phyloP scores from a whole-genome alignment of 495 filamentous ascomycete species.

The Hyaloscypha hepaticicola region DNA sequence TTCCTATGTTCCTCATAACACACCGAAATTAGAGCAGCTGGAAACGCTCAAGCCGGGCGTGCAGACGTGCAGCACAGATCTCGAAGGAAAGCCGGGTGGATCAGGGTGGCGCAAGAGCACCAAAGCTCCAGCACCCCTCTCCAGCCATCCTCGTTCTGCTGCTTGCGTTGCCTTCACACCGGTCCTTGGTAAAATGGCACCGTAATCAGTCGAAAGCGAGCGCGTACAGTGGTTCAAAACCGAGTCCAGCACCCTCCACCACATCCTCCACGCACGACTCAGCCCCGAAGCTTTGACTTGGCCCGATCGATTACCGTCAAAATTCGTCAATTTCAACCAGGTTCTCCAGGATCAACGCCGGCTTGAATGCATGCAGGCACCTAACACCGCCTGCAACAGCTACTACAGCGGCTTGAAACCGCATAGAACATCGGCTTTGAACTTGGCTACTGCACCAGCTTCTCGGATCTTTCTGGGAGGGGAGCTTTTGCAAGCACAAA shows the following conservation, averaged over 20 bases:
- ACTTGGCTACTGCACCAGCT: too few relatives aligned
- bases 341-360: neutral
- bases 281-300: neutral
- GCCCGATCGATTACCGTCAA: conserved; percentile 16
- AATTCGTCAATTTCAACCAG: neutral
- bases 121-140: neutral
- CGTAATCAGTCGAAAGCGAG: neutral
- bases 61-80: neutral
- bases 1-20: too few relatives aligned
- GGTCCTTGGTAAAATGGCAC: neutral
- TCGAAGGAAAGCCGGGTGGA: neutral
- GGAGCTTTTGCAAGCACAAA: neutral
- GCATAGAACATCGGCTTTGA: too few relatives aligned
- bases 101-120: neutral
- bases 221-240: neutral
- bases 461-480: neutral
- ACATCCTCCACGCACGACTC: neutral
- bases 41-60: neutral
- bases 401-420: neutral
- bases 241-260: neutral
- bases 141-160: too few relatives aligned
- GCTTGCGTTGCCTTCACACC: too few relatives aligned
- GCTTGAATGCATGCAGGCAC: neutral
- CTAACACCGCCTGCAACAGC: neutral
- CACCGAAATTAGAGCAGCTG: neutral